These are phyloP conservation scores for Gracilaria gracilis DNA, from an alignment of 23 red algal genomes.

Conservation along the genomic window DNA sequence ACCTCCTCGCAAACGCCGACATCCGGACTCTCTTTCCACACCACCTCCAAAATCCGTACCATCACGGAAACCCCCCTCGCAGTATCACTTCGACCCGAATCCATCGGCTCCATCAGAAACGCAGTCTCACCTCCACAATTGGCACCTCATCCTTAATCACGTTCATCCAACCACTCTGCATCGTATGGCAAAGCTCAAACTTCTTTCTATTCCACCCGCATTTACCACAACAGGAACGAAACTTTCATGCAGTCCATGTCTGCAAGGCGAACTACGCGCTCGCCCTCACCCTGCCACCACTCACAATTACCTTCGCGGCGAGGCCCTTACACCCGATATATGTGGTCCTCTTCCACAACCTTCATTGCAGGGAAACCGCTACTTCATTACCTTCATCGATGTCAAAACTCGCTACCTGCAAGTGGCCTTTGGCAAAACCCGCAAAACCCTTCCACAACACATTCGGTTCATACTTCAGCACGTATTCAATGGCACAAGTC, in stretches of 20 bases:
- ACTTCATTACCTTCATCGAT: slow-evolving; percentile 27
- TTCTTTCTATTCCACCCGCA: neutral
- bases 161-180: neutral
- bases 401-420: neutral
- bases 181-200: neutral
- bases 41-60: too few relatives aligned
- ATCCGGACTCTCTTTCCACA: too few relatives aligned
- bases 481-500: neutral
- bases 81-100: too few relatives aligned
- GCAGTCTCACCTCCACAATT: neutral
- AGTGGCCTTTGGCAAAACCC: neutral
- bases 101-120: too few relatives aligned
- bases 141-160: slow-evolving; percentile 2
- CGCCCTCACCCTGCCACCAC: too few relatives aligned
- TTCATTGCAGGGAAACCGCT: neutral
- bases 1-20: too few relatives aligned
- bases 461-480: neutral
- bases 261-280: too few relatives aligned
- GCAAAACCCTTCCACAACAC: neutral
- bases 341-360: neutral
- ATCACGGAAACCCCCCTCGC: too few relatives aligned
- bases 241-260: too few relatives aligned
- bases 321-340: neutral
- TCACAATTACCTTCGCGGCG: too few relatives aligned
- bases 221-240: too few relatives aligned